Base-by-base conservation (phyloP, 108 stramenopile species). In the Thalassiosira profunda region DNA sequence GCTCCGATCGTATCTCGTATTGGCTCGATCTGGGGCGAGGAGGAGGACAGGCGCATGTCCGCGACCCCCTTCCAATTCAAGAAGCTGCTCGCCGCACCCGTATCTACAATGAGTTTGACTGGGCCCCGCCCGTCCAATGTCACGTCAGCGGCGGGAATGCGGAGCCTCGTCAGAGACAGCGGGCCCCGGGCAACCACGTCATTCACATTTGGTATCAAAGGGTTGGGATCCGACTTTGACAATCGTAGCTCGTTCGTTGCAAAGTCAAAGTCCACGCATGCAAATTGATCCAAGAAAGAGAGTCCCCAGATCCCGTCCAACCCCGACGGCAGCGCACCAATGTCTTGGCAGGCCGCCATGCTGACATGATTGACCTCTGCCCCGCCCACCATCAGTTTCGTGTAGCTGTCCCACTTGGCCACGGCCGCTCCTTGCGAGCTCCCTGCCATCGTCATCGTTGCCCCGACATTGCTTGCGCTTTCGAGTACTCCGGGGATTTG, bases 241-340 rank as follows among this genome's bases (percentile, higher is more conserved):
- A 90, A 46, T 30, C 56, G 37, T 5, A 90, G 40, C 45, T 65
- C 30, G 8, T 67, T 68, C 3, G 72, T 58, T 0, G 52, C 51
- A 82, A 88, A 85, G 52, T 87, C 85, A 48, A 93, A 70, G 37
- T 88, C 86, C 20, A 86, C 70, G 17, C 63, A 61, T 5, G 67
- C 72, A 79, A 83, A 93, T 37, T 83, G 74, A 30, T 51, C 60
- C 15, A 93, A 69, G 56, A 93, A 88, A 7, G 89, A 88, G 8
- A 93, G 60, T n/a, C 92, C 92, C 21, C 90, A 58, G 43, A 93
- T 93, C 4, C 92, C 92, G 58, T 93, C 92, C 42, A 93, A 26
- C 11, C 59, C 67, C 4, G 38, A 37, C 5, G 92, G 89, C n/a
- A 93, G 43, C 3, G 82, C 89, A 24, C 84, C 87, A 33, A 90